Base-by-base conservation (phyloP, 1,284 basidiomycete species). In the Baeospora myosura region DNA sequence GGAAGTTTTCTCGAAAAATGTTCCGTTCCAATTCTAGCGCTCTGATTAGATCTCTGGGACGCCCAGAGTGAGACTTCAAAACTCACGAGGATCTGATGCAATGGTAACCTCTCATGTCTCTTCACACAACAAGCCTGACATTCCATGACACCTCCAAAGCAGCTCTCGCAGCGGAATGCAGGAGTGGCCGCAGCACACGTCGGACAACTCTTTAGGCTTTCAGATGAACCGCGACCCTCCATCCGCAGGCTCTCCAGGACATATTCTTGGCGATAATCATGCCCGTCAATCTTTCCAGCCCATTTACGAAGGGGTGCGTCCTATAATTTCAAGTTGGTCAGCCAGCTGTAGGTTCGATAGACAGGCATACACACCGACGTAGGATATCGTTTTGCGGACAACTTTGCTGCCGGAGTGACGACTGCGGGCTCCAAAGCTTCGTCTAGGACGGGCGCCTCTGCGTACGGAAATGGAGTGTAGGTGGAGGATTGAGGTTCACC, bases 21-120 rank as follows among this genome's bases (percentile, higher is more conserved):
- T 31, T 0, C 52, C 47, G 14, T 42, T 51, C 57, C 55, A 58
- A 2, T 25, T 25, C 52, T 54, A 33, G 17, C n/a, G n/a, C n/a
- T n/a, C n/a, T n/a, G n/a, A n/a, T n/a, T n/a, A n/a, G n/a, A n/a
- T n/a, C n/a, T n/a, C n/a, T n/a, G n/a, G n/a, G n/a, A n/a, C n/a
- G n/a, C n/a, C n/a, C n/a, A n/a, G n/a, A n/a, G n/a, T n/a, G n/a
- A n/a, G n/a, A n/a, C n/a, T n/a, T n/a, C n/a, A n/a, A n/a, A n/a
- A n/a, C n/a, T n/a, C n/a, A n/a, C n/a, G n/a, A n/a, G n/a, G n/a
- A n/a, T n/a, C n/a, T n/a, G n/a, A n/a, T 29, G 26, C 8, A 29
- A 29, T 29, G 26, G 26, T 29, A 29, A n/a, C 8, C 8, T n/a
- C 26, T 29, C 8, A 29, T 29, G 26, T 29, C 26, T 29, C 26